A percentile compares a stretch with the other conserved stretches of the same genome.
Evolutionary conservation across 2,329 filamentous ascomycete species (phyloP).

Genomic region (Fusarium sp.): DNA sequence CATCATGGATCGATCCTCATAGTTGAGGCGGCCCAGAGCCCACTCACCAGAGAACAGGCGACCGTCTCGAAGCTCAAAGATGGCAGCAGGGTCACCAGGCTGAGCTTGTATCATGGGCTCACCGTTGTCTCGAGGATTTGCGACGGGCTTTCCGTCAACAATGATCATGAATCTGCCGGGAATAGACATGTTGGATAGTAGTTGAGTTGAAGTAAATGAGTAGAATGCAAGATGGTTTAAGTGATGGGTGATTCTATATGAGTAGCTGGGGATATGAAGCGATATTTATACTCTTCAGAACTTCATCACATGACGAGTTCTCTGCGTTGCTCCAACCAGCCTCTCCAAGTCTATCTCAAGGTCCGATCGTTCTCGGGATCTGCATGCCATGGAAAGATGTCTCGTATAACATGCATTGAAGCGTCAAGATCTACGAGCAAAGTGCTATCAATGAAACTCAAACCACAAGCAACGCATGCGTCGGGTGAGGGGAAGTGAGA

Average conservation of each 20-base stretch:
- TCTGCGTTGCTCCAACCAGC: no score
- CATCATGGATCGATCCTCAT: constrained; percentile 1
- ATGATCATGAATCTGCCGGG: constrained; percentile 4
- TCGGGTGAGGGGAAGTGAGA: not conserved
- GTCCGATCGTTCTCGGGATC: not conserved
- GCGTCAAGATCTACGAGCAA: not conserved
- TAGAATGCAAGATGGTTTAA: not conserved
- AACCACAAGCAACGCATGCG: accelerated
- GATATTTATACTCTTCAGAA: not conserved
- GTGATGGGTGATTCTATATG: accelerated
- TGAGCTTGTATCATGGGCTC: constrained; percentile 2
- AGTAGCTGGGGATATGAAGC: not conserved
- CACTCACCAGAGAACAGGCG: not conserved
- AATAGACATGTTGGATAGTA: not conserved
- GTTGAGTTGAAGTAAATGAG: no score
- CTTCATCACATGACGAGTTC: not conserved
- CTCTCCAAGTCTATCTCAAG: not conserved
- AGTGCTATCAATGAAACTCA: not conserved
- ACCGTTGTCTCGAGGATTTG: not conserved
- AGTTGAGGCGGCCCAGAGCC: not conserved
- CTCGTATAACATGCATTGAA: not conserved
- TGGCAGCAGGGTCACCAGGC: not conserved
- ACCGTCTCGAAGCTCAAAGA: constrained; percentile 2
- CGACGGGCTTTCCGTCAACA: constrained; percentile 11
- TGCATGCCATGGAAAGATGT: not conserved